Base-by-base conservation (phyloP, 345 rosid genomes). In the Linum usitatissimum region DNA sequence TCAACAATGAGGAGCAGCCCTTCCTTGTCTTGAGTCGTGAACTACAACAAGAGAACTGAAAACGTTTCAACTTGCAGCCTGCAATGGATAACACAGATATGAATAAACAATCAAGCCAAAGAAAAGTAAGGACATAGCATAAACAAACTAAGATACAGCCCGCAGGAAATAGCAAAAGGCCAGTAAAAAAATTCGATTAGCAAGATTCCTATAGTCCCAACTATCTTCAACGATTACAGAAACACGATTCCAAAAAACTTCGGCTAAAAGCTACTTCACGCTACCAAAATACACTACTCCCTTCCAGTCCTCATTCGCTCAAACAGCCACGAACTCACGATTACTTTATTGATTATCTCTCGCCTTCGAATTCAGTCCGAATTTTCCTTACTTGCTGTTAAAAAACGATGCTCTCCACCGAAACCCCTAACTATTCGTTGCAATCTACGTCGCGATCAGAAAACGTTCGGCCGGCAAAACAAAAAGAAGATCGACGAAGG, bases 81-180 rank as follows among this genome's bases (percentile, higher is more conserved):
- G 82, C 70, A 75, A 83, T 72, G 54, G 39, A 76, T 64, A 68
- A n/a, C n/a, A n/a, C n/a, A n/a, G n/a, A n/a, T n/a, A n/a, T 81
- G 55, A 78, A 73, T 61, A 62, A 71, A 28, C 62, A 30, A 53
- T 18, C 48, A 51, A 13, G 70, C 70, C 3, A 13, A 30, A 53
- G 36, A 63, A 39, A 59, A 57, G 13, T 17, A 60, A 31, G 63
- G 60, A 42, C 49, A 42, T 42, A 42, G 9, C 15, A 42, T 9
- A 14, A 9, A n/a, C n/a, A 42, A 14, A 42, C 10, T 42, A 42
- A 42, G 49, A 13, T 42, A 42, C 8, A 42, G 49, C 49, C 15
- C 9, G 12, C 53, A 28, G 6, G 5, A 65, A 34, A 42, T 42
- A 15, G 30, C 18, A 9, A 3, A 9, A 1, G 53, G 49, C 9